These are phyloP conservation scores for Backusella liffmaniae DNA, from an alignment of 192 early-diverging fungal species.

Conservation along the genomic window DNA sequence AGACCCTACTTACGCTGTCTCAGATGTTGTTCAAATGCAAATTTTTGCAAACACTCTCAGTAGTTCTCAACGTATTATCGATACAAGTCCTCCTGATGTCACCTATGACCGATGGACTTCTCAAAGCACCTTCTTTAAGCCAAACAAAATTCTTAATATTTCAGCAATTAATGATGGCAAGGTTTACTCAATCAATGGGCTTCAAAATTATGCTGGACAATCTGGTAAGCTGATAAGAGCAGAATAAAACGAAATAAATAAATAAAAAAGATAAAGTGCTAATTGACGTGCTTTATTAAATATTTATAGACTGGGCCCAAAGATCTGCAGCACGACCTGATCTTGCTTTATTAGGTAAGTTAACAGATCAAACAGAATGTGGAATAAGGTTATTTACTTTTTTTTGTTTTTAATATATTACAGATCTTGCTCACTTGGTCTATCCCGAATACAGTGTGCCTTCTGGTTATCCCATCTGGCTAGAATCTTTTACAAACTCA, in stretches of 20 bases:
- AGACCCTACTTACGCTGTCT: not conserved
- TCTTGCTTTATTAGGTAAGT: slow-evolving; percentile 12
- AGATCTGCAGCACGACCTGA: slow-evolving; percentile 15
- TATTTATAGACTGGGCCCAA: slow-evolving; percentile 9
- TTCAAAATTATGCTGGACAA: not conserved
- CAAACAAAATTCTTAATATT: not conserved
- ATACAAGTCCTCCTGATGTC: not conserved
- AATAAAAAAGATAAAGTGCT: not conserved
- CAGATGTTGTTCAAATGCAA: not conserved
- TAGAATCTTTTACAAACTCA: not conserved
- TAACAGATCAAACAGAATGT: not conserved
- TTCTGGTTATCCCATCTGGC: not conserved
- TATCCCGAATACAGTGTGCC: not conserved
- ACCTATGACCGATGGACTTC: not conserved
- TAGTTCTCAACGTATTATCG: not conserved
- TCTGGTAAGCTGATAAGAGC: not conserved
- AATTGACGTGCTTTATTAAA: not conserved
- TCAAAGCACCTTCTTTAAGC: not conserved
- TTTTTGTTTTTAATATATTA: not conserved
- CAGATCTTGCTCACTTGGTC: not conserved
- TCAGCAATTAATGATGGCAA: not conserved
- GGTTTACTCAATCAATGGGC: not conserved
- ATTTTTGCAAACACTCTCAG: not conserved
- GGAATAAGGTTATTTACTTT: not conserved
- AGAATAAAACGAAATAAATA: not conserved